phyloP scores from a whole-genome alignment of 106 monocot genomes.

The Dendrobium nobile region DNA sequence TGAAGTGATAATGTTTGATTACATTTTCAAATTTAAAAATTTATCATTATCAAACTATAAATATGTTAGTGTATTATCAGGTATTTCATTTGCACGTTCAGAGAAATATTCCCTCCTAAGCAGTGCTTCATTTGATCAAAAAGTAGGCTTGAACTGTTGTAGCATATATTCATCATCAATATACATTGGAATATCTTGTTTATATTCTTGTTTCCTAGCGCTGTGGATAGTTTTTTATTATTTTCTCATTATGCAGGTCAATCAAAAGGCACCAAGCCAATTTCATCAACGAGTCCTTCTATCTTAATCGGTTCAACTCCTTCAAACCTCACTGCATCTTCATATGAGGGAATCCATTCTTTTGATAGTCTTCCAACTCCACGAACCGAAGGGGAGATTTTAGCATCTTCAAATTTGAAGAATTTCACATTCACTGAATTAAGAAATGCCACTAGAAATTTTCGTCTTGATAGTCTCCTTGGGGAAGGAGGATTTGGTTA shows the following conservation, averaged over 20 bases:
- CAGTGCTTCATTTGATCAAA: background rate
- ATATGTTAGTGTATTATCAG: background rate
- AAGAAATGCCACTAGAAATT: conserved; percentile 70
- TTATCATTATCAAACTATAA: background rate
- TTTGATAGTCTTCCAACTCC: conserved; percentile 35
- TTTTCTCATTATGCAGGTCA: conserved; percentile 20
- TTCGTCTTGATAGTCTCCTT: conserved; percentile 65
- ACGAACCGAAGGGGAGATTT: conserved; percentile 66
- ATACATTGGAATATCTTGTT: background rate
- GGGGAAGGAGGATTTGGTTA: conserved; percentile 92
- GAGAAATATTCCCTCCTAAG: background rate
- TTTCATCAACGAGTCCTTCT: conserved; percentile 15
- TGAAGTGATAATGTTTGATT: background rate
- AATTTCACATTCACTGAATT: conserved; percentile 65
- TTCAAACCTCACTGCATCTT: conserved; percentile 43
- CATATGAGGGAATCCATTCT: conserved; percentile 27
- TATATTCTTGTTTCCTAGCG: background rate
- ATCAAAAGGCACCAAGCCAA: conserved; percentile 36
- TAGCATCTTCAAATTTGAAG: conserved; percentile 73
- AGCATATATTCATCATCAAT: background rate
- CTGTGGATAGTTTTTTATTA: conserved; percentile 1
- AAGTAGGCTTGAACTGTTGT: background rate
- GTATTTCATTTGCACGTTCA: background rate
- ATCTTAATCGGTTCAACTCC: conserved; percentile 24
- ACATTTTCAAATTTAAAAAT: background rate